A percentile compares a stretch with the other conserved stretches of the same genome.
Evolutionary conservation across 1,284 basidiomycete genomes (phyloP).

Genomic region (Irpex sp.): DNA sequence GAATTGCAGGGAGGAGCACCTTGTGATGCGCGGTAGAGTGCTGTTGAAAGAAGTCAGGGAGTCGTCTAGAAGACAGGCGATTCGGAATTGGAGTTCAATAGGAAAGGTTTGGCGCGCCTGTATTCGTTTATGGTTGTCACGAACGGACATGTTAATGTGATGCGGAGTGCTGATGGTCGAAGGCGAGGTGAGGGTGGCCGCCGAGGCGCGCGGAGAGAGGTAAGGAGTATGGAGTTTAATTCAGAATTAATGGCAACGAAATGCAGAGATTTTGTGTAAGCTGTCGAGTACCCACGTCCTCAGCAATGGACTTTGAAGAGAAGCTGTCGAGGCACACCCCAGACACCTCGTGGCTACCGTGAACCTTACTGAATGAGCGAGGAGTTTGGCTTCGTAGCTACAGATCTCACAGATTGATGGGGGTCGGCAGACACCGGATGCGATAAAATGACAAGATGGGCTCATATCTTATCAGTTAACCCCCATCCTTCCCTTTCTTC

Average conservation of each 20-base stretch:
- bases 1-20: neutral
- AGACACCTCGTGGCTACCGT: no score
- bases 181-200: neutral
- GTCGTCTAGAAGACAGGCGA: slow-evolving; percentile 1
- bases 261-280: neutral
- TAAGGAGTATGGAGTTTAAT: neutral
- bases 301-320: neutral
- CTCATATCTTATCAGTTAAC: slow-evolving; percentile 17
- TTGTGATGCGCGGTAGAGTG: neutral
- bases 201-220: neutral
- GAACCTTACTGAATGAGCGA: no score
- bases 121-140: slow-evolving; percentile 12
- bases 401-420: neutral
- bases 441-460: slow-evolving; percentile 12
- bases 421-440: slow-evolving; percentile 11
- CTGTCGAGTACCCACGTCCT: neutral
- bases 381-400: neutral
- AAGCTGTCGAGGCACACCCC: no score
- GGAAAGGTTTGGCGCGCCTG: neutral
- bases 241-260: neutral
- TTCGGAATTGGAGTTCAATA: slow-evolving; percentile 8
- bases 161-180: neutral
- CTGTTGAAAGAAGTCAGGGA: neutral
- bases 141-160: neutral
- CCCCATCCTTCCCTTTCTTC: slow-evolving; percentile 7